Base-by-base conservation (phyloP, 768 basidiomycete genomes). In the Tylopilus balloui region DNA sequence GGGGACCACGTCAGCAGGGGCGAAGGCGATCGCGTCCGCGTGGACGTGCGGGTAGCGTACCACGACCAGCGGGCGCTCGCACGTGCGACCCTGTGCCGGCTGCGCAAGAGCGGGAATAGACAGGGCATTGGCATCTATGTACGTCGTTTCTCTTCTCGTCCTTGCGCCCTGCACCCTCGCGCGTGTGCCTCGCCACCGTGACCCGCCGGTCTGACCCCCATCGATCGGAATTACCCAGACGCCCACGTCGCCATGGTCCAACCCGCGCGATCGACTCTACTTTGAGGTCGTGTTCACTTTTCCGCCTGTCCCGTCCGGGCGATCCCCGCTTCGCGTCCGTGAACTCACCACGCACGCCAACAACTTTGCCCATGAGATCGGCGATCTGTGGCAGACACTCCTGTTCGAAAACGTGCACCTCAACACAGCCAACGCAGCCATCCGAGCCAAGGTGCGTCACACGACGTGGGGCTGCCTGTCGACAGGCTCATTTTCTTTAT, bases 91-190 rank as follows among this genome's bases (percentile, higher is more conserved):
- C 55, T 73, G 14, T 72, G 70, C 47, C 51, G 42, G n/a, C 57
- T 75, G 2, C 51, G 52, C 29, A 63, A 56, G 28, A 47, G 45
- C 7, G 61, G 59, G 20, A 54, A 61, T 9, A 51, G 61, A 32
- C 50, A 67, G 31, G 73, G 71, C 17, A 55, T 73, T 13, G 72
- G 73, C 0, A 64, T 75, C 47, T 73, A 64, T 35, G 74, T 71
- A 45, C 23, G 41, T 15, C 12, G n/a, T n/a, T n/a, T 42, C 25
- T 23, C n/a, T 4, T 24, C 42, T 24, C 7, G 6, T 21, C 14
- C n/a, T 6, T 25, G n/a, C 23, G 23, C 17, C 3, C 11, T n/a
- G n/a, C n/a, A 9, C n/a, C 7, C 38, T 14, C 11, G 12, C 14
- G 14, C 7, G 23, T 12, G 29, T 12, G 29, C 19, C 41, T 6